These are phyloP conservation scores for Tricholoma terreum DNA, from an alignment of 768 basidiomycete species.

Conservation along the genomic window DNA sequence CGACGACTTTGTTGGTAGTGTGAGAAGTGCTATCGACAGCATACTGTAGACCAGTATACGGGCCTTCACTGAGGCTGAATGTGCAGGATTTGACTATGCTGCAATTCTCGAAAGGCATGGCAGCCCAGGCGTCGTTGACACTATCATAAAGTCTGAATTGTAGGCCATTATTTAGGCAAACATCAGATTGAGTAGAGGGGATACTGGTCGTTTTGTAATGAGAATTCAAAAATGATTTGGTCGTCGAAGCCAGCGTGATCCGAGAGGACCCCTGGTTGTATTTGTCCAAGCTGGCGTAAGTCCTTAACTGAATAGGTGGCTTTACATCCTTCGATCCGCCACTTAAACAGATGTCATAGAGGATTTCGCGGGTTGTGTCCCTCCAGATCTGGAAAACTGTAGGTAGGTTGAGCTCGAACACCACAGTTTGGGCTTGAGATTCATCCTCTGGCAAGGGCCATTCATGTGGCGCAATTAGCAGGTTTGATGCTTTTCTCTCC, in stretches of 20 bases:
- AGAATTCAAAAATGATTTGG: conserved; percentile 28
- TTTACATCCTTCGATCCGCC: background rate
- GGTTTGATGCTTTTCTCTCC: background rate
- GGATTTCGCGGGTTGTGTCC: conserved; percentile 33
- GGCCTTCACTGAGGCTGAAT: conserved; percentile 24
- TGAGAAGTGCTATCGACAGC: conserved; percentile 35
- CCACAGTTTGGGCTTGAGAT: conserved; percentile 22
- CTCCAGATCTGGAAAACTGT: conserved; percentile 42
- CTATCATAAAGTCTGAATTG: conserved; percentile 29
- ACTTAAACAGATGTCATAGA: conserved; percentile 32
- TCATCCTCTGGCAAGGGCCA: conserved; percentile 41
- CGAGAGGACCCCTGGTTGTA: conserved; percentile 11
- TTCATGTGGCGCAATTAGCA: conserved; percentile 38
- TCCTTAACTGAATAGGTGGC: background rate
- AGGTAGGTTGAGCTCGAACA: conserved; percentile 45
- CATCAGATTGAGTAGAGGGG: conserved; percentile 9
- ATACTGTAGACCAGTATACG: conserved; percentile 34
- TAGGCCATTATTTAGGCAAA: conserved; percentile 30
- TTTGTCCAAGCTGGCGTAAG: conserved; percentile 2
- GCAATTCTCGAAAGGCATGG: conserved; percentile 11
- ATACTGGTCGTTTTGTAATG: conserved; percentile 26
- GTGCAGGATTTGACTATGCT: conserved; percentile 24
- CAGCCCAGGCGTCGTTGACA: conserved; percentile 5
- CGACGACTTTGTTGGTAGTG: conserved; percentile 42
- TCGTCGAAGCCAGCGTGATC: conserved; percentile 34